A percentile compares a stretch with the other conserved stretches of the same genome.
phyloP scores from a whole-genome alignment of 2,329 filamentous ascomycete genomes.

The Xylariaceae sp. region DNA sequence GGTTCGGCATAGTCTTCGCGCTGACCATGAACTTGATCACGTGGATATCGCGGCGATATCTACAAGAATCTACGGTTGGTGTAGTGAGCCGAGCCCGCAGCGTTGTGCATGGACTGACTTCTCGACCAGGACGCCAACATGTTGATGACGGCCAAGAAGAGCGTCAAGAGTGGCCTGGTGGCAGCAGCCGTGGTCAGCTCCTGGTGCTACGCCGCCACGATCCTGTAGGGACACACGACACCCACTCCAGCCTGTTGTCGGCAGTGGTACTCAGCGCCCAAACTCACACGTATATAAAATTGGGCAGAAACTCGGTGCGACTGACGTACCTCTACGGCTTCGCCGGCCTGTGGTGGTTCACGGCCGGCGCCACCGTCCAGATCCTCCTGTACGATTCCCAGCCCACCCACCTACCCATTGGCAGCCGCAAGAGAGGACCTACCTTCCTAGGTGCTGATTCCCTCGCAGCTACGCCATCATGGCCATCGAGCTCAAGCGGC shows the following conservation, averaged over 20 bases:
- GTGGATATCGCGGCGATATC: constrained; percentile 6
- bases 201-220: constrained; percentile 6
- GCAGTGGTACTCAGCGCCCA: no score
- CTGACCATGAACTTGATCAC: constrained; percentile 8
- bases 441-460: no score
- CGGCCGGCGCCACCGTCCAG: constrained; percentile 5
- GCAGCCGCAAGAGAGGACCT: no score
- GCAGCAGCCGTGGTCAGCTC: constrained; percentile 6
- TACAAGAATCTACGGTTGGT: constrained; percentile 4
- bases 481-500: constrained; percentile 10
- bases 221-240: constrained; percentile 1
- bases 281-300: background rate
- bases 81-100: background rate
- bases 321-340: constrained; percentile 8
- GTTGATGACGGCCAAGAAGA: constrained; percentile 9
- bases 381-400: no score
- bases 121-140: constrained; percentile 6
- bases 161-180: constrained; percentile 7
- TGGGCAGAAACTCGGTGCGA: constrained; percentile 1
- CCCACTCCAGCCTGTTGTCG: no score
- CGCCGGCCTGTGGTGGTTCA: constrained; percentile 8
- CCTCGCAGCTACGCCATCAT: constrained; percentile 11
- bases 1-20: constrained; percentile 7
- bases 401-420: no score
- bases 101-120: background rate